A percentile compares a stretch with the other conserved stretches of the same genome.
Evolutionary conservation across 192 early-diverging fungal species (phyloP).

Genomic region (Mortierella claussenii): DNA sequence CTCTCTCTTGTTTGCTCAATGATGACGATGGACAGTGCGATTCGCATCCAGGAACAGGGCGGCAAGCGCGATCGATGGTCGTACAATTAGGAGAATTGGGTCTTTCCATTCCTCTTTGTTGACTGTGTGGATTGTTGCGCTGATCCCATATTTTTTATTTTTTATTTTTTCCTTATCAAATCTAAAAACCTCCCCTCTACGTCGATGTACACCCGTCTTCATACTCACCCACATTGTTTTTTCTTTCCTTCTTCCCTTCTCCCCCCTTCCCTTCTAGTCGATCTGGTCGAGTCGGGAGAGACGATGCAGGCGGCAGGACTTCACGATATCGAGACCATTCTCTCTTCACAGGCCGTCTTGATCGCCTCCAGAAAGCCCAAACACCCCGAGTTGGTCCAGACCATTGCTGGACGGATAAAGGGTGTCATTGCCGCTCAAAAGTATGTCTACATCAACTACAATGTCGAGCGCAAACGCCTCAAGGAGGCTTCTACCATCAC

Average conservation of each 20-base stretch:
- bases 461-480: slow-evolving; percentile 76
- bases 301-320: slow-evolving; percentile 99
- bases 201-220: too few species aligned
- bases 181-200: slow-evolving; percentile 4
- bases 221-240: too few species aligned
- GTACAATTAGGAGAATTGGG: slow-evolving; percentile 2
- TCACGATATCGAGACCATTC: slow-evolving; percentile 84
- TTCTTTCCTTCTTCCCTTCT: too few species aligned
- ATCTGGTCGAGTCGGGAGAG: slow-evolving; percentile 87
- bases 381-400: slow-evolving; percentile 82
- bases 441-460: slow-evolving; percentile 94
- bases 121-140: too few species aligned
- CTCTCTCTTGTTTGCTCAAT: slow-evolving; percentile 13
- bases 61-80: too few species aligned
- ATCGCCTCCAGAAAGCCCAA: slow-evolving; percentile 83
- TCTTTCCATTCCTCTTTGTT: too few species aligned
- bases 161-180: slow-evolving; percentile 11
- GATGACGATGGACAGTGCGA: too few species aligned
- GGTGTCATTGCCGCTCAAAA: slow-evolving; percentile 90
- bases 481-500: slow-evolving; percentile 78
- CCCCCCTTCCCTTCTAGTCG: too few species aligned
- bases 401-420: slow-evolving; percentile 84
- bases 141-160: background rate
- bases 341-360: slow-evolving; percentile 89
- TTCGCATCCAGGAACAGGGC: too few species aligned